Conservation (phyloP, 177 flowering plant species). For the Vitis hybrid region DNA sequence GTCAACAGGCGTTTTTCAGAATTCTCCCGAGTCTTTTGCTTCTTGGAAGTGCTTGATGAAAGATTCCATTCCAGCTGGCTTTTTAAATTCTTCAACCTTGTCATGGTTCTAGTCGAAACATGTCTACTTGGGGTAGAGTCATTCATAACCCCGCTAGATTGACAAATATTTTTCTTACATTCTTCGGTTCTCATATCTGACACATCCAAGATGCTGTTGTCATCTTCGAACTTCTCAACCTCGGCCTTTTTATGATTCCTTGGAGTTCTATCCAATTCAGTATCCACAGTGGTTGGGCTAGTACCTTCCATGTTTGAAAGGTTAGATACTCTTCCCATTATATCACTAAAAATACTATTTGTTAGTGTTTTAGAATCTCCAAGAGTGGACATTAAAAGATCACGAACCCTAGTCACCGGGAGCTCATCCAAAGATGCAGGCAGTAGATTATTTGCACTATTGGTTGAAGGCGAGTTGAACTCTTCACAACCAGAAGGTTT, state of each 20-base stretch:
- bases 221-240: constrained; percentile 5
- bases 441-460: neutral
- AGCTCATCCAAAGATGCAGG: constrained; percentile 21
- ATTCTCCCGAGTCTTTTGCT: too few species aligned
- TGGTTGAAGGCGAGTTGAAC: neutral
- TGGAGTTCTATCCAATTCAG: neutral
- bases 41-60: too few species aligned
- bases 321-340: constrained; percentile 1
- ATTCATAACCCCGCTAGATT: neutral
- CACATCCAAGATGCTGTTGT: neutral
- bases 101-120: constrained; percentile 18
- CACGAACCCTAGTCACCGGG: constrained; percentile 18
- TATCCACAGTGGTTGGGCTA: neutral
- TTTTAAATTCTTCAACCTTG: neutral
- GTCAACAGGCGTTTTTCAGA: too few species aligned
- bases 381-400: constrained; percentile 19
- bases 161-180: neutral
- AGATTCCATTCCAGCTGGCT: too few species aligned
- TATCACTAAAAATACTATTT: constrained; percentile 8
- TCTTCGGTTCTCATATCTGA: neutral
- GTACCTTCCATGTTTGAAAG: neutral
- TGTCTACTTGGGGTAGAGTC: neutral
- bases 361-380: constrained; percentile 10
- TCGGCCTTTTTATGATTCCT: neutral
- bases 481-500: neutral